Evolutionary conservation across 2,329 filamentous ascomycete genomes (phyloP).

Genomic region (Reticulascus tulasneorum): DNA sequence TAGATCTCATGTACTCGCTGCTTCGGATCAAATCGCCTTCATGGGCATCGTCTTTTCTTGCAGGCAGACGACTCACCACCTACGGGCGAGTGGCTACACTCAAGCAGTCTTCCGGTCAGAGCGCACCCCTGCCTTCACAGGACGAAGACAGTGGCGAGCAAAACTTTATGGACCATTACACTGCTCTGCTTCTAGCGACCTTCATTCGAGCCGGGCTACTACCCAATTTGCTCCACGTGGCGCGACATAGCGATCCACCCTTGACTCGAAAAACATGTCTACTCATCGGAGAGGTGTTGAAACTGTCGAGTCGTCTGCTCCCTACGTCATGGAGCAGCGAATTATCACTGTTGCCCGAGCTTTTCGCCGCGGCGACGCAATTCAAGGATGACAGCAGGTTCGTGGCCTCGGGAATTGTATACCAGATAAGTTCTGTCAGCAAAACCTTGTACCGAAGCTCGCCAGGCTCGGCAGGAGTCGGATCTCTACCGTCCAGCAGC

Average conservation of each 20-base stretch:
- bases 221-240: slow-evolving; percentile 57
- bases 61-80: slow-evolving; percentile 86
- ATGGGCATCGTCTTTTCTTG: slow-evolving; percentile 94
- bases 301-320: slow-evolving; percentile 80
- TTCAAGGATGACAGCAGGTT: slow-evolving; percentile 71
- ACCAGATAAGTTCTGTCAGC: slow-evolving; percentile 97
- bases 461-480: slow-evolving; percentile 29
- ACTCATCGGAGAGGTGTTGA: slow-evolving; percentile 85
- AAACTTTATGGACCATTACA: slow-evolving; percentile 92
- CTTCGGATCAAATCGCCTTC: slow-evolving; percentile 88
- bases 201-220: slow-evolving; percentile 79
- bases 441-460: slow-evolving; percentile 82
- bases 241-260: slow-evolving; percentile 61
- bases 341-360: slow-evolving; percentile 81
- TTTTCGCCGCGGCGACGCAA: slow-evolving; percentile 72
- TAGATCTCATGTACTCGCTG: slow-evolving; percentile 78
- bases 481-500: slow-evolving; percentile 36
- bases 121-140: slow-evolving; percentile 45
- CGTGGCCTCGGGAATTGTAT: slow-evolving; percentile 83
- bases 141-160: slow-evolving; percentile 69
- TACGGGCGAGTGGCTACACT: slow-evolving; percentile 92
- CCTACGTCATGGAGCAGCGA: slow-evolving; percentile 78
- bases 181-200: slow-evolving; percentile 78
- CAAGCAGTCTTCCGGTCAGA: slow-evolving; percentile 54
- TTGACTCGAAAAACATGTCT: slow-evolving; percentile 87